Evolutionary conservation across 2,329 filamentous ascomycete species (phyloP), one percentile per base, ranked within the genome.

Genomic region (Verruconis gallopava): DNA sequence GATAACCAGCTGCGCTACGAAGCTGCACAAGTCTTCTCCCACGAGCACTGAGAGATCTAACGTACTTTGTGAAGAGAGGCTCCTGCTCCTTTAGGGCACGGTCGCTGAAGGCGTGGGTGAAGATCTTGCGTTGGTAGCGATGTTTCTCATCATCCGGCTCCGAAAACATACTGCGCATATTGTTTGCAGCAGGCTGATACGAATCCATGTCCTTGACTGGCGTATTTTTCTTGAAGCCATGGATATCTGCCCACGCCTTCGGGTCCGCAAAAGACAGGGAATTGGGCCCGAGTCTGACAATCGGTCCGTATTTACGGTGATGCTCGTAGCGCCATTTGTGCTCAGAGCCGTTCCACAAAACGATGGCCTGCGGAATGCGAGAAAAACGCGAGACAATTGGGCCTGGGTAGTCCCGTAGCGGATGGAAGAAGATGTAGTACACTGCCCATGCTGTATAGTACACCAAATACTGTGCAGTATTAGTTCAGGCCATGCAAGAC

Each of bases 221-320:
- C 14, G 14, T 21, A 9, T 18, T 11, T 21, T 36, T 44, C 18
- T 28, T 30, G 39, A 44, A 33, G 1, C 52, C 54, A 35, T 56
- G 50, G 17, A 57, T 50, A 40, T 57, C 55, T 28, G 48, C 50
- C 44, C 45, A 51, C 3, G 52, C 49, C 2, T 44, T 9, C 19
- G 46, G 45, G 19, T 36, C 20, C 20, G 41, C 37, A 37, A 51
- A 55, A 20, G 40, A 46, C 4, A 55, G 45, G 19, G 50, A 46
- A 15, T 51, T 41, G 0, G 53, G 53, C 3, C 44, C 39, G 19
- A 51, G 33, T 17, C 53, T 49, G 6, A 56, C 51, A 17, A 54
- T 44, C 5, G 48, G 41, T 17, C 53, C 53, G 22, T 49, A 50
- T 32, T 47, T 44, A 2, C 21, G 19, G 25, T 50, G 49, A 1